A percentile compares a stretch with the other conserved stretches of the same genome.
Evolutionary conservation across 441 rosid genomes (phyloP).

Genomic region (Mallotus repandus): DNA sequence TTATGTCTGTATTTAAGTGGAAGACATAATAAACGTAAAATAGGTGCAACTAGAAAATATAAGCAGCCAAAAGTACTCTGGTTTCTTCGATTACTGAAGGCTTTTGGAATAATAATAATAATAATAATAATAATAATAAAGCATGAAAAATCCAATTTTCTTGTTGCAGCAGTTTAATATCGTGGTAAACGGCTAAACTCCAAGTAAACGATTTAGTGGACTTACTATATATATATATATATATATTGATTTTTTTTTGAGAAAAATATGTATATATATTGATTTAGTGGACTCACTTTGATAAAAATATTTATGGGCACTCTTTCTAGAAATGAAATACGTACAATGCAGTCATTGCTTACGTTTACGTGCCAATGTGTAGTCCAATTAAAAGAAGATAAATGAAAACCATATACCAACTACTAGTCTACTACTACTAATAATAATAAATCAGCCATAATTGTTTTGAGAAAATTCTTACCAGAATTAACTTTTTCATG

Average conservation of each 20-base stretch:
- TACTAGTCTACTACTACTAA: no score
- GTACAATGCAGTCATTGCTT: conserved; percentile 37
- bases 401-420: no score
- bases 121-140: not conserved
- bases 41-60: no score
- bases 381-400: no score
- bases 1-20: no score
- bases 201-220: conserved; percentile 22
- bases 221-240: not conserved
- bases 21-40: no score
- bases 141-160: not conserved
- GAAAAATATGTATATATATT: not conserved
- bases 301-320: no score
- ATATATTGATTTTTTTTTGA: not conserved
- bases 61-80: not conserved
- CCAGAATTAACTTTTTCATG: no score
- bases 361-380: conserved; percentile 16
- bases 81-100: not conserved
- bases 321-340: not conserved
- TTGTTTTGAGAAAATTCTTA: no score
- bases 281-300: no score
- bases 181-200: conserved; percentile 10
- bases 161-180: not conserved
- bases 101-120: not conserved
- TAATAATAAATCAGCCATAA: no score